Base-by-base conservation (phyloP, 139 green algal genomes). In the Mesostigma viride region DNA sequence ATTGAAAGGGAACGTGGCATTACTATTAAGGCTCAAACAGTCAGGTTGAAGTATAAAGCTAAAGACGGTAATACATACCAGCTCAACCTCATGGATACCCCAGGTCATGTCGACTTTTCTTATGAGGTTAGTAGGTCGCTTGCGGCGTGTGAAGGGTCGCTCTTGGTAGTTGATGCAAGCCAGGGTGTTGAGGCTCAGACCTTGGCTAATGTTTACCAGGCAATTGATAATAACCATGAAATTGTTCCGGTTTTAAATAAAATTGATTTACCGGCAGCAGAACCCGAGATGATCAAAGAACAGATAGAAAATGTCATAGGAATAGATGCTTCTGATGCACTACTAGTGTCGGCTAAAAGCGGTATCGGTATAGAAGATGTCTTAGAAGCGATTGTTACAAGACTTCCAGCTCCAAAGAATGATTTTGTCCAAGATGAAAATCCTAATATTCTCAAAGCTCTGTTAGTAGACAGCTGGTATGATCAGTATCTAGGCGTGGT, bases 171-270 rank as follows among this genome's bases (percentile, higher is more conserved):
- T 45, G 90, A 96, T 67, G 90, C 90, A 0, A n/a, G 30, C 2
- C 90, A 96, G 80, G 90, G 90, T 3, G 88, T 96, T 31, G 89
- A 96, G 78, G 90, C 90, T 0, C 90, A 67, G 31, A 57, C 44
- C 3, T 2, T 69, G 30, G 35, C 30, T 22, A 69, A 69, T 31
- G 8, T 59, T 5, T 69, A 69, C 35, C 28, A n/a, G 30, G 35
- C 63, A 22, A 59, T 67, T 22, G 61, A 67, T 2, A 35, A 67
- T 32, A 27, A 57, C 24, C 61, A 31, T 32, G 63, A 69, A 64
- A 92, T 96, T 80, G 90, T 96, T 36, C 82, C 84, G 0, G 82
- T 96, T 20, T 75, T 96, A 11, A 96, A 96, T 78, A 96, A 96
- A 66, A 95, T 96, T 53, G 90, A 96, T 74, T 71, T 96, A 46